Base-by-base conservation (phyloP, 495 filamentous ascomycete species). In the Penicillium dipodomyicola region DNA sequence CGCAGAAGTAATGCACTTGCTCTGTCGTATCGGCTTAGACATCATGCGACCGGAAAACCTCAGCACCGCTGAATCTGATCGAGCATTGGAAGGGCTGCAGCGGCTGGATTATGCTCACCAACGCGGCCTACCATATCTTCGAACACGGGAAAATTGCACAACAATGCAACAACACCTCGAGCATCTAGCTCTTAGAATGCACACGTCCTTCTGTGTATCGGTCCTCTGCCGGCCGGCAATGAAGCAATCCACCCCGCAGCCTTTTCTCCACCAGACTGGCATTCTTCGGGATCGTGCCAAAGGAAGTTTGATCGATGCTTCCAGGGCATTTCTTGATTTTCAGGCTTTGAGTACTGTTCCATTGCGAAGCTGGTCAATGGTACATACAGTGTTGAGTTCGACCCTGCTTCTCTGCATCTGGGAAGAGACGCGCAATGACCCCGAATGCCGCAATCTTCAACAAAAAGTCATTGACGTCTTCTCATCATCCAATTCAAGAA, bases 351-450 rank as follows among this genome's bases (percentile, higher is more conserved):
- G 70, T 19, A 59, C 71, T 20, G 67, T 74, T 0, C 72, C 71
- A 0, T 33, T 72, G 10, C 58, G 72, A 0, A 75, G 53, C 29
- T 74, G 71, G 69, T 76, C 71, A 1, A 76, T 76, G 71, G 64
- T 74, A 10, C 70, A 72, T 54, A 71, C 71, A 0, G 72, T 69
- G 5, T 48, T 74, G 0, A 74, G 69, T 42, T 76, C 72, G 0
- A 72, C 71, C 0, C 45, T 76, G 14, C 63, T 76, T 3, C 68
- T 76, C 9, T 72, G 69, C 25, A 72, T 72, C 33, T 76, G 71
- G 72, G 65, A 71, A 40, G 71, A 72, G 41, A 76, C 72, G 0
- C 64, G 68, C 2, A 62, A 72, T 52, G 70, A 76, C 43, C 35
- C 58, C 0, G 69, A 74, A 52, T 74, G 71, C 41, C 64, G 61